phyloP scores from a whole-genome alignment of 1,284 basidiomycete species.

The Malassezia sp. region DNA sequence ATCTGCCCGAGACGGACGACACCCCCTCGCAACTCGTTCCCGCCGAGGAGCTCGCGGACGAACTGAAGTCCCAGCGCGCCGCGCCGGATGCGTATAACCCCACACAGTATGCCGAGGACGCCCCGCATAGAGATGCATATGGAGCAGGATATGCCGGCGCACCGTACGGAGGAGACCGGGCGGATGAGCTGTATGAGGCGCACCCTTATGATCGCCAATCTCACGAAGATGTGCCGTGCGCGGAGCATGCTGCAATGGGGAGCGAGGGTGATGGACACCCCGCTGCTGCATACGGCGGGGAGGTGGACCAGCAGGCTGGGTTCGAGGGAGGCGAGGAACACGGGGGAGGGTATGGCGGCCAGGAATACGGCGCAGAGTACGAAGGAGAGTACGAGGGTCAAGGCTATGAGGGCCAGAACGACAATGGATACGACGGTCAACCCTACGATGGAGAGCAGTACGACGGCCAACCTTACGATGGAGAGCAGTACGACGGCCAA shows the following conservation, averaged over 20 bases:
- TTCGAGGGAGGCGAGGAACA: neutral
- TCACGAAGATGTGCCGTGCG: too few species aligned
- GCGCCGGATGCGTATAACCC: neutral
- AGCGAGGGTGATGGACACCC: too few species aligned
- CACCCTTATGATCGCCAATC: too few species aligned
- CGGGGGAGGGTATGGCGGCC: neutral
- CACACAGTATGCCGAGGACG: neutral
- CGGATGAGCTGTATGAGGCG: neutral
- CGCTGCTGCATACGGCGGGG: too few species aligned
- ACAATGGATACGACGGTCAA: neutral
- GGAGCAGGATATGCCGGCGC: conserved; percentile 20
- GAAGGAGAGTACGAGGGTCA: conserved; percentile 7
- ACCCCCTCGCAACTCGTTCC: too few species aligned
- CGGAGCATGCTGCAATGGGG: too few species aligned
- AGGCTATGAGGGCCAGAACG: conserved; percentile 4
- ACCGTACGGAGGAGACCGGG: conserved; percentile 10
- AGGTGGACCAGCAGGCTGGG: too few species aligned
- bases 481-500: neutral
- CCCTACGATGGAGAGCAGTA: neutral
- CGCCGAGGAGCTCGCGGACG: neutral
- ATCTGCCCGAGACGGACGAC: neutral
- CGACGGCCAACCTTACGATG: conserved; percentile 3
- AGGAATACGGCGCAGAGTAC: conserved; percentile 8
- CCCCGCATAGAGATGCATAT: too few species aligned
- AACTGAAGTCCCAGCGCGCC: neutral